phyloP scores from a whole-genome alignment of 2,329 filamentous ascomycete species.

The Xylariaceae sp. region DNA sequence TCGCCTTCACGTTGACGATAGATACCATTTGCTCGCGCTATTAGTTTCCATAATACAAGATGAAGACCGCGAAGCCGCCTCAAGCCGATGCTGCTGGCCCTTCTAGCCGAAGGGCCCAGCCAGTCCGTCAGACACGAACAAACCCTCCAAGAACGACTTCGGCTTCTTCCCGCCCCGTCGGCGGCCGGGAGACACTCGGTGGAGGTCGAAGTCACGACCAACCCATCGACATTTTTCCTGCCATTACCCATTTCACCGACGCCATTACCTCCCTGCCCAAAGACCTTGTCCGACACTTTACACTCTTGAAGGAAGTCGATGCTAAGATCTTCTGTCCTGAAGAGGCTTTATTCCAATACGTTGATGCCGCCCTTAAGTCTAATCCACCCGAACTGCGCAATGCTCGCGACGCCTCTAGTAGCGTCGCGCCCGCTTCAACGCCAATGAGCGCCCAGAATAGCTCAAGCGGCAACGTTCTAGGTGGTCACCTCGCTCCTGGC shows the following conservation, averaged over 20 bases:
- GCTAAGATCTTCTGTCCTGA: constrained; percentile 90
- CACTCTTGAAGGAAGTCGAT: constrained; percentile 93
- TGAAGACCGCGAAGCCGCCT: constrained; percentile 52
- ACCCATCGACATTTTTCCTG: constrained; percentile 62
- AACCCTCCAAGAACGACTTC: constrained; percentile 55
- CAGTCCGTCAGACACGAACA: constrained; percentile 58
- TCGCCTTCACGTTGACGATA: constrained; percentile 5
- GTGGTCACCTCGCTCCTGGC: constrained; percentile 34
- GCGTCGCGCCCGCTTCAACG: constrained; percentile 39
- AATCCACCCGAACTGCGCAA: constrained; percentile 43
- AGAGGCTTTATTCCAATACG: constrained; percentile 70
- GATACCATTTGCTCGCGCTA: constrained; percentile 6
- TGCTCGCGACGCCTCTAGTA: constrained; percentile 41
- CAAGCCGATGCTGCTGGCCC: constrained; percentile 34
- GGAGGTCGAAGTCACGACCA: constrained; percentile 45
- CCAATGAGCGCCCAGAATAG: constrained; percentile 48
- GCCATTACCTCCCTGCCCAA: constrained; percentile 87
- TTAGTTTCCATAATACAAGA: constrained; percentile 25
- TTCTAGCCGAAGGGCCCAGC: constrained; percentile 56
- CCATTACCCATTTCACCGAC: constrained; percentile 75
- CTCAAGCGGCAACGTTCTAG: constrained; percentile 37
- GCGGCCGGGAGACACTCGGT: constrained; percentile 42
- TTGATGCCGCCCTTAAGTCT: constrained; percentile 56
- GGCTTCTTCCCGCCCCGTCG: constrained; percentile 39
- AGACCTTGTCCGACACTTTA: constrained; percentile 93